phyloP scores from a whole-genome alignment of 495 filamentous ascomycete species.

The Aspergillus ellipticus region DNA sequence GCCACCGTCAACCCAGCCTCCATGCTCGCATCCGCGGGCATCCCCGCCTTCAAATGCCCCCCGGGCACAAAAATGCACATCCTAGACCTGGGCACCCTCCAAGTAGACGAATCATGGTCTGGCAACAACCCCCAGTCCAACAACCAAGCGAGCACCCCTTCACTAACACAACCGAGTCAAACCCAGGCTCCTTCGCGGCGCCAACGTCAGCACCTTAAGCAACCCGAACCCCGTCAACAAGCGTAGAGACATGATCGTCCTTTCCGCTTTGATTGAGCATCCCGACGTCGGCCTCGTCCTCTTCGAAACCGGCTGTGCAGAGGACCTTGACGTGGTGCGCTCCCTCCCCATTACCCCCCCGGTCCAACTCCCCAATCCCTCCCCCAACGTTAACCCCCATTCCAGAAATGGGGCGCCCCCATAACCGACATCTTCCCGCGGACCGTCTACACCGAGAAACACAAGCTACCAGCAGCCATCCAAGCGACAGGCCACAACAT shows the following conservation, averaged over 20 bases:
- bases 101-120: neutral
- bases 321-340: constrained; percentile 38
- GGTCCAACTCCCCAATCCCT: neutral
- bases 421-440: constrained; percentile 46
- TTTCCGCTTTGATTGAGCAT: constrained; percentile 48
- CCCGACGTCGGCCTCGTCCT: constrained; percentile 48
- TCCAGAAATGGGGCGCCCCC: constrained; percentile 33
- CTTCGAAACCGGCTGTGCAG: constrained; percentile 49
- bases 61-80: constrained; percentile 1
- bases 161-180: neutral
- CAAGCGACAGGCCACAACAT: constrained; percentile 44
- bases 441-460: constrained; percentile 33
- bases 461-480: constrained; percentile 45
- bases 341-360: neutral
- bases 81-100: neutral
- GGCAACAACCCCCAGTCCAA: neutral
- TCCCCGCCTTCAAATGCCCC: constrained; percentile 2
- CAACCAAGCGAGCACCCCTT: too few relatives aligned
- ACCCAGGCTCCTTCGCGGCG: constrained; percentile 24
- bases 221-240: constrained; percentile 28
- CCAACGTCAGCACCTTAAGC: constrained; percentile 22
- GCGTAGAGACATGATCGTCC: constrained; percentile 39
- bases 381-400: neutral
- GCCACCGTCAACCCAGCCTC: neutral
- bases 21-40: neutral